These are phyloP conservation scores for Ceratocystiopsis brevicomis DNA, from an alignment of 2,329 filamentous ascomycete species.

Conservation along the genomic window DNA sequence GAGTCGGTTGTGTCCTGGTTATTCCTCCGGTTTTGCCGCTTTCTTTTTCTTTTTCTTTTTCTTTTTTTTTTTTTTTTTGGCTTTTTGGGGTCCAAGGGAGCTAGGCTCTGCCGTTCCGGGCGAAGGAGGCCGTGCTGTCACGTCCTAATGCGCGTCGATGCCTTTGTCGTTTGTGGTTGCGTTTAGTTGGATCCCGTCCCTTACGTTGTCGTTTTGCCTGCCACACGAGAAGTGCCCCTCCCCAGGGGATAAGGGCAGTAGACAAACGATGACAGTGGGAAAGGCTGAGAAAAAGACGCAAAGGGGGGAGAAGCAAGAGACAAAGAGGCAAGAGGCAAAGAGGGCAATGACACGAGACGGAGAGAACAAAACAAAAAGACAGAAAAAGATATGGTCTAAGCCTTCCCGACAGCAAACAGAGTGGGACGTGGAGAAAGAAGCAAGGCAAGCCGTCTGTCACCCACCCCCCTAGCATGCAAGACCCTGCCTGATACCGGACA, in stretches of 20 bases:
- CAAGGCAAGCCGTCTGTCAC: background rate
- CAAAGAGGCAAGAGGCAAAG: background rate
- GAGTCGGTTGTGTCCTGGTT: too few relatives aligned
- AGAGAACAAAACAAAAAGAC: background rate
- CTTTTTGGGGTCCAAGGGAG: constrained; percentile 1
- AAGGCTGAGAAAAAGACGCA: background rate
- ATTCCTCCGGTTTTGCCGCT: background rate
- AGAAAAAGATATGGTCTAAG: background rate
- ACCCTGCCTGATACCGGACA: constrained; percentile 1
- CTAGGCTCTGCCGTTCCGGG: constrained; percentile 1
- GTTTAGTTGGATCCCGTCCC: background rate
- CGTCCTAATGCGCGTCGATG: too few relatives aligned
- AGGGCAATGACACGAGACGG: background rate
- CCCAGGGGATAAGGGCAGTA: too few relatives aligned
- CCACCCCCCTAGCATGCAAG: background rate
- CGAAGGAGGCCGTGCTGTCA: background rate
- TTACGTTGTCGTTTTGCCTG: background rate
- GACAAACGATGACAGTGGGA: background rate
- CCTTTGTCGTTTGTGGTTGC: background rate
- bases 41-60: background rate
- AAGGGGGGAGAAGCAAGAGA: background rate
- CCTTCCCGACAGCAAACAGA: background rate
- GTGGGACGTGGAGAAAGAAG: background rate
- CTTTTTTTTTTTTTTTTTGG: background rate
- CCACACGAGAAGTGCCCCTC: too few relatives aligned